These are phyloP conservation scores for Talaromyces verruculosus DNA, from an alignment of 2,329 filamentous ascomycete species.

Conservation along the genomic window DNA sequence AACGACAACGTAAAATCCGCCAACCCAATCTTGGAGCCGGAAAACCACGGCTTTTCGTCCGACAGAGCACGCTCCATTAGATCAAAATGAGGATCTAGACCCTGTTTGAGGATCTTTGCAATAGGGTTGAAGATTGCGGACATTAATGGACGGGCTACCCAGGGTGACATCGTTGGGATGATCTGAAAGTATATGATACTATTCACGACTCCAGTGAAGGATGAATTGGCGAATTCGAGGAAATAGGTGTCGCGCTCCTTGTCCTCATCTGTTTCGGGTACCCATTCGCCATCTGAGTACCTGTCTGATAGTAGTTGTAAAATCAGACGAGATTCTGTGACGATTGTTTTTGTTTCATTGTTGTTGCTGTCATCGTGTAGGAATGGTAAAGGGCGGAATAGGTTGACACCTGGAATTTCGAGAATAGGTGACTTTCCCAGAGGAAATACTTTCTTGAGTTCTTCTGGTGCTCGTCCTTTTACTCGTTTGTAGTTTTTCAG, in stretches of 20 bases:
- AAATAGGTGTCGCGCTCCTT: conserved; percentile 27
- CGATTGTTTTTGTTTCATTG: conserved; percentile 13
- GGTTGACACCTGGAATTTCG: conserved; percentile 17
- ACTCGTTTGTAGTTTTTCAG: conserved; percentile 27
- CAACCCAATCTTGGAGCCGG: conserved; percentile 34
- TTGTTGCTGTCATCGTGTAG: background rate
- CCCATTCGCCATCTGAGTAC: conserved; percentile 27
- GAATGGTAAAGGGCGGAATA: conserved; percentile 17
- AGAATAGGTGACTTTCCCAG: conserved; percentile 33
- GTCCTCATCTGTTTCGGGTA: conserved; percentile 25
- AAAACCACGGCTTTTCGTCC: conserved; percentile 32
- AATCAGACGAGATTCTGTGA: conserved; percentile 31
- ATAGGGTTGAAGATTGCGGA: conserved; percentile 26
- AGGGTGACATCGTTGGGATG: conserved; percentile 25
- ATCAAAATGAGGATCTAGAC: conserved; percentile 24
- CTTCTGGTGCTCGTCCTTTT: conserved; percentile 19
- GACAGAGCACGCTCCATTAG: conserved; percentile 29
- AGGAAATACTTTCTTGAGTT: conserved; percentile 25
- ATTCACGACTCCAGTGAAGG: conserved; percentile 23
- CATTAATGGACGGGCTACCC: conserved; percentile 26
- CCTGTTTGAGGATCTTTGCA: conserved; percentile 23
- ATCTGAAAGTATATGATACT: conserved; percentile 28
- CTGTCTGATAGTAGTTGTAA: conserved; percentile 29
- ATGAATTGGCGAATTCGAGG: conserved; percentile 28
- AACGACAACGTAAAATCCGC: conserved; percentile 38